These are phyloP conservation scores for Naegleria fowleri DNA, from an alignment of 208 protist genomes.

Conservation along the genomic window DNA sequence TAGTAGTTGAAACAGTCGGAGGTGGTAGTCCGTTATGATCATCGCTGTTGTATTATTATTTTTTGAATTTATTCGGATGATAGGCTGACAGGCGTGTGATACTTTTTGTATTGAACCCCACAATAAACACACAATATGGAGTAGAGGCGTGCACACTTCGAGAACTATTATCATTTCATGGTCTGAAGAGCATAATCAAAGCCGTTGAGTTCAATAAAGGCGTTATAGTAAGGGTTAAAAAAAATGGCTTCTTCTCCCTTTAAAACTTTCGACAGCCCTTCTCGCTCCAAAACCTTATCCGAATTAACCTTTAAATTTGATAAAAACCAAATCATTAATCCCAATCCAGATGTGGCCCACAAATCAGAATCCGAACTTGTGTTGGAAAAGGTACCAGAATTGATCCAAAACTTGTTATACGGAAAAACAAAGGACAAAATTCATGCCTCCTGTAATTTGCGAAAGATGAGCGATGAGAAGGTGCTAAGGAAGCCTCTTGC, in stretches of 20 bases:
- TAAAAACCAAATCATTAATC: neutral
- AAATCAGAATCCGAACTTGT: neutral
- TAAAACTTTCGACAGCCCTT: neutral
- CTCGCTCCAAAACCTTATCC: neutral
- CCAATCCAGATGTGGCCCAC: neutral
- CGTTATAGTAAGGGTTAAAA: neutral
- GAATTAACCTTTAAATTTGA: conserved; percentile 1
- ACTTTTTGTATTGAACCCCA: too few species aligned
- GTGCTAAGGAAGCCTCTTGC: neutral
- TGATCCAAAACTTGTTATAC: neutral
- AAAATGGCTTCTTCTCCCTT: neutral
- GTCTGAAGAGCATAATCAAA: too few species aligned
- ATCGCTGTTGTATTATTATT: neutral
- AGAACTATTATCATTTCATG: too few species aligned
- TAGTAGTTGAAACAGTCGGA: neutral
- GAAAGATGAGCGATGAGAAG: conserved; percentile 8
- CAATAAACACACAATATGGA: too few species aligned
- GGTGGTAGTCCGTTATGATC: neutral
- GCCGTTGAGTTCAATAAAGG: too few species aligned
- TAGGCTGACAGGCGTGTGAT: too few species aligned
- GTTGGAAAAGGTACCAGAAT: conserved; percentile 18
- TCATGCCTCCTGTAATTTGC: neutral
- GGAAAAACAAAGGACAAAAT: conserved; percentile 20
- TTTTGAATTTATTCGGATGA: too few species aligned
- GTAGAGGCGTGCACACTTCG: too few species aligned